Conservation (phyloP, 73 alveolate genomes). For the Durusdinium trenchii region DNA sequence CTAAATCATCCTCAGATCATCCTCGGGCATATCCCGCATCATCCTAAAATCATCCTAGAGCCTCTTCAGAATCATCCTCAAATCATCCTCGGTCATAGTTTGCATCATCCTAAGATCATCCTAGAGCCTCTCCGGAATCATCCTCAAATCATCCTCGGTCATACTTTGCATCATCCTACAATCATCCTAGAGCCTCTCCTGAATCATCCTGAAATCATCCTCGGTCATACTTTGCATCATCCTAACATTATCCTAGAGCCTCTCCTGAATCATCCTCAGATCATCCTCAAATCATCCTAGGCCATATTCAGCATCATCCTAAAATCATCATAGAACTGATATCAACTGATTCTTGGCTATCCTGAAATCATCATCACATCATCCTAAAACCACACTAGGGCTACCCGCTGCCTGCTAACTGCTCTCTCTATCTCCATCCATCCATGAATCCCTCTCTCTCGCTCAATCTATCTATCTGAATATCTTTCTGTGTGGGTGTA, state of each 20-base stretch:
- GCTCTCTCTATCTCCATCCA: too few species aligned
- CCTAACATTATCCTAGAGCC: background rate
- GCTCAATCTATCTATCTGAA: too few species aligned
- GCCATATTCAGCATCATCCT: background rate
- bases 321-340: background rate
- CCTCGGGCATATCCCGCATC: background rate
- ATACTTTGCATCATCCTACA: background rate
- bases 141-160: background rate
- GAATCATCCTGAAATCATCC: background rate
- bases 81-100: background rate
- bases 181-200: background rate
- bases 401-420: too few species aligned
- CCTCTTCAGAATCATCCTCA: background rate
- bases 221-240: background rate
- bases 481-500: too few species aligned
- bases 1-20: background rate
- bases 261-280: background rate
- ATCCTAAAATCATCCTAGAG: background rate
- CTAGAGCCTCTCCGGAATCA: background rate
- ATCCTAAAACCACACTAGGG: background rate
- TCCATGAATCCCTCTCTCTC: too few species aligned
- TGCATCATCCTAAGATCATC: background rate
- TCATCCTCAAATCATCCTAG: background rate
- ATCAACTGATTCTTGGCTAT: background rate
- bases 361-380: background rate